These are phyloP conservation scores for Austroboletus niveus DNA, from an alignment of 1,284 basidiomycete species.

Conservation along the genomic window DNA sequence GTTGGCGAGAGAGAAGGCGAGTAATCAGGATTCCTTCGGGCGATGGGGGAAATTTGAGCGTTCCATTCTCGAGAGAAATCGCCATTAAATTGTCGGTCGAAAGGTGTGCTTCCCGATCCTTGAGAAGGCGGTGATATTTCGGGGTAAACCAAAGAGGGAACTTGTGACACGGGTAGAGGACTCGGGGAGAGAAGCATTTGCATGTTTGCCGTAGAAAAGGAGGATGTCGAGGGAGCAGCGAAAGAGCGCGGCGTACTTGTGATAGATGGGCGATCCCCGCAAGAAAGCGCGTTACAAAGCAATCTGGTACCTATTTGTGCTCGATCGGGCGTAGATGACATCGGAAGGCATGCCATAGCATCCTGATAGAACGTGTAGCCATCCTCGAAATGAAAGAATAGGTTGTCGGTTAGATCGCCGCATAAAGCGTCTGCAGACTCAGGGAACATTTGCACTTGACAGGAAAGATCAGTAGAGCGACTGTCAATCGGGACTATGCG, in stretches of 20 bases:
- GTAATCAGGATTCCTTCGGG: constrained; percentile 7
- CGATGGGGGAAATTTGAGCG: constrained; percentile 24
- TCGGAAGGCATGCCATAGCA: background rate
- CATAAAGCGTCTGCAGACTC: constrained; percentile 2
- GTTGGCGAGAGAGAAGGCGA: constrained; percentile 9
- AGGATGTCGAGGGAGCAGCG: constrained; percentile 14
- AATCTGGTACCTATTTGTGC: background rate
- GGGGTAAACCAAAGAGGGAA: constrained; percentile 16
- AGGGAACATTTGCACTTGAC: background rate
- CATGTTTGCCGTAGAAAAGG: constrained; percentile 3
- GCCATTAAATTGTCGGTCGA: constrained; percentile 28
- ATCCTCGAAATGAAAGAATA: constrained; percentile 6
- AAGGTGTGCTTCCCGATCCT: constrained; percentile 26
- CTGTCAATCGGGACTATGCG: background rate
- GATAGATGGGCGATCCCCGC: constrained; percentile 1
- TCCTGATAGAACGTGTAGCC: constrained; percentile 9
- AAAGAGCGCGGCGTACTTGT: constrained; percentile 9
- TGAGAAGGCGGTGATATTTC: constrained; percentile 29
- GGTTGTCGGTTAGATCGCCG: constrained; percentile 8
- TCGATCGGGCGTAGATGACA: constrained; percentile 17
- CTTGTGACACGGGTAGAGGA: constrained; percentile 23
- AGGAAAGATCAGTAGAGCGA: background rate
- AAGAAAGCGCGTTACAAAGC: background rate
- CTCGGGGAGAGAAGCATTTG: constrained; percentile 28
- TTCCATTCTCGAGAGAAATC: constrained; percentile 22